phyloP scores from a whole-genome alignment of 2,329 filamentous ascomycete species.

The Podosphaera fusca region DNA sequence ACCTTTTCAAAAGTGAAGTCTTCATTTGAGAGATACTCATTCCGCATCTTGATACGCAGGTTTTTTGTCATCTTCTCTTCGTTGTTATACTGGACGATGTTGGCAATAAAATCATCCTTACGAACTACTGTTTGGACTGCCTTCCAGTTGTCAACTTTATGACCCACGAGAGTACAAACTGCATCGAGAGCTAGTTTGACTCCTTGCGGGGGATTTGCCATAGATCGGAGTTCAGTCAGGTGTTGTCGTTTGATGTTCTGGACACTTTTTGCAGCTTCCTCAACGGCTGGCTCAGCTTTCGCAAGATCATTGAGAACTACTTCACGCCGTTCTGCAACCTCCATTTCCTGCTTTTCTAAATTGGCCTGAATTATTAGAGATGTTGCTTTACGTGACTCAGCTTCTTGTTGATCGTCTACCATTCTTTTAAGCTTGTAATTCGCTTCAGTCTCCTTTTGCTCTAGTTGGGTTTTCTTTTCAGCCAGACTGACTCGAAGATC shows the following conservation, averaged over 20 bases:
- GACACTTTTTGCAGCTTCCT: slow-evolving; percentile 85
- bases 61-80: slow-evolving; percentile 77
- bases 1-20: slow-evolving; percentile 95
- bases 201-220: slow-evolving; percentile 77
- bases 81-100: slow-evolving; percentile 93
- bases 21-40: slow-evolving; percentile 73
- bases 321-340: slow-evolving; percentile 62
- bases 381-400: slow-evolving; percentile 69
- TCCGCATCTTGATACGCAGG: slow-evolving; percentile 70
- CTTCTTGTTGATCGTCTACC: slow-evolving; percentile 87
- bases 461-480: slow-evolving; percentile 80
- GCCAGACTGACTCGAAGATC: slow-evolving; percentile 78
- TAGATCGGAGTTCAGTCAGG: slow-evolving; percentile 88
- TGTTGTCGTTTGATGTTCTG: slow-evolving; percentile 97
- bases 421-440: slow-evolving; percentile 95
- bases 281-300: slow-evolving; percentile 75
- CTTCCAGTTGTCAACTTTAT: slow-evolving; percentile 82
- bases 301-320: slow-evolving; percentile 75
- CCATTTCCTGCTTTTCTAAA: slow-evolving; percentile 70
- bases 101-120: slow-evolving; percentile 88
- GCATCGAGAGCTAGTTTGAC: slow-evolving; percentile 84
- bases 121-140: slow-evolving; percentile 72
- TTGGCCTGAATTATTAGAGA: slow-evolving; percentile 76
- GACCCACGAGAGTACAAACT: slow-evolving; percentile 84
- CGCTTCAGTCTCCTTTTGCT: slow-evolving; percentile 82